Base-by-base conservation (phyloP, 495 filamentous ascomycete species). In the Elasticomyces elasticus region DNA sequence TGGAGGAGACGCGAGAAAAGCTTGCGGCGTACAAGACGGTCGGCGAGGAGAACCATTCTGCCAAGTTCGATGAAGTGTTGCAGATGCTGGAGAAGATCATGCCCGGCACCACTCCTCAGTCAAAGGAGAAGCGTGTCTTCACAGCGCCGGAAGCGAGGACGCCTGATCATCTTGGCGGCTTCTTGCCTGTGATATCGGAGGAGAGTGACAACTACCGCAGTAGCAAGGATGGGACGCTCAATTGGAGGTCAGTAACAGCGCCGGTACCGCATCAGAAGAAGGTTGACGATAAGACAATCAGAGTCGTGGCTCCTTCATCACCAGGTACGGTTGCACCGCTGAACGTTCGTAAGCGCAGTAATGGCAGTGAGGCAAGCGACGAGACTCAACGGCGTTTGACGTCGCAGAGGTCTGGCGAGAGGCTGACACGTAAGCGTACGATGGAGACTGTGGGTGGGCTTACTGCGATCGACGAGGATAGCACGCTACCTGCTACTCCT, bases 21-120 rank as follows among this genome's bases (percentile, higher is more conserved):
- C 68, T 84, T 17, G 70, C 76, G 15, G 70, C 77, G 46, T 63
- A 63, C 44, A 71, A 74, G 43, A 69, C 72, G 11, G 28, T 40
- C 13, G 54, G 59, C 20, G 55, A 56, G 10, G 63, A 61, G 5
- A 54, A 51, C 28, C 63, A 62, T 28, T 56, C 61, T 9, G 62
- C 57, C 10, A 77, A 77, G 54, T 65, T 85, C 25, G 73, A 76
- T 19, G 75, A 78, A 28, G 75, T 86, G 2, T 79, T 86, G 37
- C 47, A 48, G 23, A 62, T 62, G 59, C 51, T 62, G 6, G 59
- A 62, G 27, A 50, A 35, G 33, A 54, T 62, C 26, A 62, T 62
- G 59, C 59, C 59, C 26, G 54, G 37, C 1, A 22, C 23, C 1
- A 27, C 42, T 9, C 54, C 28, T 6, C 25, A 22, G 19, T 3